phyloP scores from a whole-genome alignment of 495 filamentous ascomycete genomes.

The Penicillium simplicissimum region DNA sequence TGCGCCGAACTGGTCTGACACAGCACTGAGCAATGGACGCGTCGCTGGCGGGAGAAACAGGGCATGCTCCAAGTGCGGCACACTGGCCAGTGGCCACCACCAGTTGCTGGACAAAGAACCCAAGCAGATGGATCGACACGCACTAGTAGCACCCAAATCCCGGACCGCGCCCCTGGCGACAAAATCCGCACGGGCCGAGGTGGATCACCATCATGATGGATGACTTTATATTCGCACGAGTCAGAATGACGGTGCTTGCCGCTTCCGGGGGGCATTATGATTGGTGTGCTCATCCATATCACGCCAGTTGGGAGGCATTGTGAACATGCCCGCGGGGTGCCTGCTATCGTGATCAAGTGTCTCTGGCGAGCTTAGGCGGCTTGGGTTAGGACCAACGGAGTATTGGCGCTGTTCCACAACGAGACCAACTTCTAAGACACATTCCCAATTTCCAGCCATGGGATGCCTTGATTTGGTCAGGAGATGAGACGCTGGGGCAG shows the following conservation, averaged over 20 bases:
- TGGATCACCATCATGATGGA: background rate
- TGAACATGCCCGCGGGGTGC: background rate
- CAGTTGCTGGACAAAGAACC: background rate
- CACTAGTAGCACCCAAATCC: background rate
- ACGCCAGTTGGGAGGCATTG: background rate
- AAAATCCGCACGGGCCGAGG: background rate
- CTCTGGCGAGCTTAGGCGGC: background rate
- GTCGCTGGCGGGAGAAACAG: slow-evolving; percentile 1
- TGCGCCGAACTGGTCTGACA: background rate
- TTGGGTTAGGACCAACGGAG: background rate
- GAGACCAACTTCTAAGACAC: background rate
- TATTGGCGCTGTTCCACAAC: background rate
- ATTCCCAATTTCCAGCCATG: background rate
- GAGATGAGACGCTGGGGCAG: background rate
- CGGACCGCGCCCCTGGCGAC: background rate
- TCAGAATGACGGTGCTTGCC: background rate
- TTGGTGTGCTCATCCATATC: background rate
- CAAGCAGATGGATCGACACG: background rate
- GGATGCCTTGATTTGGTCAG: background rate
- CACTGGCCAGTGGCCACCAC: background rate
- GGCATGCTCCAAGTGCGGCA: too few relatives aligned
- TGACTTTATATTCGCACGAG: background rate
- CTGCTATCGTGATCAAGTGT: background rate
- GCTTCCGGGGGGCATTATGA: background rate
- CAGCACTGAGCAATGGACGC: slow-evolving; percentile 1